Evolutionary conservation across 495 filamentous ascomycete genomes (phyloP), one percentile per base, ranked within the genome.

Genomic region (Penicillium mononematosum): DNA sequence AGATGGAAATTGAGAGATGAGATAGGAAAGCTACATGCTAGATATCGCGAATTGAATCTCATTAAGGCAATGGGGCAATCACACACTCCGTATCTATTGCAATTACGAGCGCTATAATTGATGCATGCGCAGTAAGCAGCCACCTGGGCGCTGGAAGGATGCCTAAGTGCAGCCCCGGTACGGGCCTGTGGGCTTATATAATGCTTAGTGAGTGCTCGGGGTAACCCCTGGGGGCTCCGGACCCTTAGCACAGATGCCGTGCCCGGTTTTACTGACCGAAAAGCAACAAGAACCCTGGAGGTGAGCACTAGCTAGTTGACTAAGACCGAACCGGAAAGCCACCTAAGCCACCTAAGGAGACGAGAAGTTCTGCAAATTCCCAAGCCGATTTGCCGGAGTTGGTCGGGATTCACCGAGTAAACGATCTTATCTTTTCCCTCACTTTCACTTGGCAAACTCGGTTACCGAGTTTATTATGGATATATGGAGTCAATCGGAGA

Each of bases 391-490:
- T n/a, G 32, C 43, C 36, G 16, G 16, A 39, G 9, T 25, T 11
- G 41, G 32, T 38, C 34, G 44, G 53, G 32, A 29, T 27, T 38
- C 34, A 17, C 43, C 44, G 29, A 53, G 31, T 4, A 9, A 44
- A 45, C 27, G 51, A 55, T 55, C 53, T 55, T 47, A 55, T 55
- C 53, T 55, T 45, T 36, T 12, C 11, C 19, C 49, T 12, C 11
- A 14, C 49, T 42, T 34, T 41, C 43, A 41, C 59, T 65, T 65
- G 59, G 56, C 62, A 46, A 58, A 54, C 53, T 65, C 59, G 57
- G 56, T 50, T 52, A 63, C 56, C 58, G 56, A 58, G 41, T 60
- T 59, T 55, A 45, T 53, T 45, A 51, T 68, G 65, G 62, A 57
- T 56, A 58, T 22, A 58, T 51, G 43, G 32, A 57, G 56, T 47